These are phyloP conservation scores for Xylogone sp. DNA, from an alignment of 2,329 filamentous ascomycete species.

Conservation along the genomic window DNA sequence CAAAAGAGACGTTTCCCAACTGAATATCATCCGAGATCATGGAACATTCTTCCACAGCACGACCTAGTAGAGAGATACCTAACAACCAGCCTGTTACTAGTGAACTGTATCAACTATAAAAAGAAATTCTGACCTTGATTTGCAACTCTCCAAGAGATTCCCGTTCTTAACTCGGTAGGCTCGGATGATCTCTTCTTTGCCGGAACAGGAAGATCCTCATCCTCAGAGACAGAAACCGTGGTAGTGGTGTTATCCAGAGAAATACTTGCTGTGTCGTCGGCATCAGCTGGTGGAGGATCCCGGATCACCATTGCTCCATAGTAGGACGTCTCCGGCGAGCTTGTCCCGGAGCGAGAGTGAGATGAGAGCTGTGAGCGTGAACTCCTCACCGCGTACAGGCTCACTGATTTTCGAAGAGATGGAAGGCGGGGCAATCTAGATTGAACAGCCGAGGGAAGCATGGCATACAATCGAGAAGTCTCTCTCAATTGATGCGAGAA, in stretches of 20 bases:
- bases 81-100: neutral
- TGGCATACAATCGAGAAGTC: conserved; percentile 46
- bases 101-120: neutral
- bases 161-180: conserved; percentile 25
- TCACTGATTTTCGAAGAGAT: conserved; percentile 41
- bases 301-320: conserved; percentile 12
- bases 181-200: conserved; percentile 4
- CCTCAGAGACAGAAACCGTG: conserved; percentile 5
- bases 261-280: conserved; percentile 11
- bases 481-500: conserved; percentile 3
- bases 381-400: conserved; percentile 16
- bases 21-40: conserved; percentile 21
- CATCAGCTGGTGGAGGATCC: neutral
- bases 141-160: conserved; percentile 48
- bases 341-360: conserved; percentile 26
- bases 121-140: conserved; percentile 36
- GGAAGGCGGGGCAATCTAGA: conserved; percentile 46
- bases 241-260: conserved; percentile 10
- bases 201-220: conserved; percentile 13
- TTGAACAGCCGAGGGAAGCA: conserved; percentile 50
- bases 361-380: conserved; percentile 10
- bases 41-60: conserved; percentile 41
- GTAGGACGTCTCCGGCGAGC: conserved; percentile 21
- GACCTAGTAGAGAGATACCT: conserved; percentile 44
- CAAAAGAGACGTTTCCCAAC: conserved; percentile 39